Evolutionary conservation across 345 rosid species (phyloP).

Genomic region (Eucalyptus tenuipes): DNA sequence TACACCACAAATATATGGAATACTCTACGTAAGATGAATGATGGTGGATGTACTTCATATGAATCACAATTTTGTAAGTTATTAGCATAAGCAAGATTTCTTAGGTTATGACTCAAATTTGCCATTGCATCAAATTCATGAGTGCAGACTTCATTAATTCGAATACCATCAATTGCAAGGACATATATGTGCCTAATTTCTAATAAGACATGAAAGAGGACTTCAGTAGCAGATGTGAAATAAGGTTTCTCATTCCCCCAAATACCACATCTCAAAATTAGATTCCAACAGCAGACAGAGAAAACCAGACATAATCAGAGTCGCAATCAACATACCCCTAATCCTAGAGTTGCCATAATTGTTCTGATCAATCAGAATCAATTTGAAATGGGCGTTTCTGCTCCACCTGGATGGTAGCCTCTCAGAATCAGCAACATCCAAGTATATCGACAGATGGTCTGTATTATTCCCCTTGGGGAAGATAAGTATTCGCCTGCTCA

Average conservation of each 20-base stretch:
- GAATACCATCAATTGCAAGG: neutral
- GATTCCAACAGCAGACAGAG: neutral
- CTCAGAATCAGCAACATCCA: conserved; percentile 10
- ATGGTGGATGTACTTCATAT: neutral
- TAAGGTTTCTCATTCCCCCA: neutral
- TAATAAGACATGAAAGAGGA: neutral
- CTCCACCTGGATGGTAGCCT: conserved; percentile 10
- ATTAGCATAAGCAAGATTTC: neutral
- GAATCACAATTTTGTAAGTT: neutral
- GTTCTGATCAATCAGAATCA: conserved; percentile 4
- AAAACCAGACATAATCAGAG: neutral
- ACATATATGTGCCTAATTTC: neutral
- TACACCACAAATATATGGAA: neutral
- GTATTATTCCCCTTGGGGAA: conserved; percentile 9
- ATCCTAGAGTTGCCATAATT: neutral
- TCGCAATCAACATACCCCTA: neutral
- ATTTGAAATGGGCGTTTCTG: conserved; percentile 2
- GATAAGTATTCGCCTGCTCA: neutral
- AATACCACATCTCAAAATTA: neutral
- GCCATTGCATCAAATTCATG: neutral
- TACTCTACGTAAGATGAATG: neutral
- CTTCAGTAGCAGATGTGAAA: neutral
- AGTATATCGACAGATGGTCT: conserved; percentile 6
- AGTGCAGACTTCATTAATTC: neutral
- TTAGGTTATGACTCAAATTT: neutral